Evolutionary conservation across 345 rosid genomes (phyloP).

Genomic region (Citrus maxima): DNA sequence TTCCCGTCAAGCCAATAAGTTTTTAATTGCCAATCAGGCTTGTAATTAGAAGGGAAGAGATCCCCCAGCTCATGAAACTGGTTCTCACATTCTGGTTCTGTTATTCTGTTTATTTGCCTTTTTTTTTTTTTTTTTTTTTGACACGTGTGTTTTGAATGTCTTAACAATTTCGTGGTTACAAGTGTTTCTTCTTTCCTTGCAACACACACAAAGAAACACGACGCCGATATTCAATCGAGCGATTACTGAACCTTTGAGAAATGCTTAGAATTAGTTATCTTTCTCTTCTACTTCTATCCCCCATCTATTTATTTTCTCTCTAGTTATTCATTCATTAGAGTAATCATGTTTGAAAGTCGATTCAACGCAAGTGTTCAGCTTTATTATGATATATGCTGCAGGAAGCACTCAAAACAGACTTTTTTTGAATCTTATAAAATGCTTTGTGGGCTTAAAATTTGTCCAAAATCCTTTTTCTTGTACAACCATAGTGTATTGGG

Average conservation of each 20-base stretch:
- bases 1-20: constrained; percentile 41
- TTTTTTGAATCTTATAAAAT: too few relatives aligned
- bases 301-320: background rate
- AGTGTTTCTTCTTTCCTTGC: background rate
- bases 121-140: background rate
- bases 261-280: background rate
- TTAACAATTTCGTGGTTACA: too few relatives aligned
- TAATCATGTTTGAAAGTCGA: background rate
- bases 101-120: background rate
- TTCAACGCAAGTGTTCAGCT: too few relatives aligned
- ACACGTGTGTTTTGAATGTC: too few relatives aligned
- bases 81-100: background rate
- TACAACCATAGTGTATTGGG: too few relatives aligned
- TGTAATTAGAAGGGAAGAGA: constrained; percentile 30
- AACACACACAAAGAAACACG: background rate
- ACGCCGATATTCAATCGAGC: background rate
- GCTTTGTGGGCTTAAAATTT: too few relatives aligned
- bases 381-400: too few relatives aligned
- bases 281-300: background rate
- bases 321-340: background rate
- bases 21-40: constrained; percentile 63
- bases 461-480: too few relatives aligned
- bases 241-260: background rate
- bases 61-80: too few relatives aligned
- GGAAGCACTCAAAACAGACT: too few relatives aligned